Base-by-base conservation (phyloP, 176 grass and related monocot genomes). In the Triticum dicoccoides region DNA sequence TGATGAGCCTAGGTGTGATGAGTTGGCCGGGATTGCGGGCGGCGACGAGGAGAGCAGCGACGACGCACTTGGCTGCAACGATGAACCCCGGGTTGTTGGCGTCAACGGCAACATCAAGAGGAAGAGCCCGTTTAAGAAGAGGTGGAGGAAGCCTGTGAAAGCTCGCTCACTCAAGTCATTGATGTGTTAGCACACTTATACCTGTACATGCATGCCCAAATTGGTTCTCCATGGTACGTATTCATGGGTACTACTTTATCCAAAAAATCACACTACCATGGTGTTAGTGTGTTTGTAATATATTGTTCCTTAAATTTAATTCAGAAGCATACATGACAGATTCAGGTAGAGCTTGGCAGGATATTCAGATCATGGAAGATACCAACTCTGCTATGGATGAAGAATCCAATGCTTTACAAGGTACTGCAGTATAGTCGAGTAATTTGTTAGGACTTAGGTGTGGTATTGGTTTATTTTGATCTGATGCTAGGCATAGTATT, bases 121-220 rank as follows among this genome's bases (percentile, higher is more conserved):
- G 47, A 86, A 29, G 65, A 79, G 24, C 9, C 59, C 30, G 35
- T 35, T 66, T 21, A 87, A 82, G 88, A 85, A 83, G 82, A 67
- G 67, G 54, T 65, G 84, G 81, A 93, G 91, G 85, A 93, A 93
- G 78, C 88, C 91, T 0, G 79, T 90, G 70, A 90, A 93, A 79
- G 88, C 88, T 20, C 82, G 88, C 18, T 90, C 88, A 45, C 88
- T 93, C 54, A 93, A 85, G 58, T 93, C 91, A 3, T 44, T 90
- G 79, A 86, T 47, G 81, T 90, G 58, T 86, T 77, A n/a, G 2
- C 32, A 20, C 11, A 7, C 63, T 8, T 45, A 18, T 45, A 17
- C 42, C 13, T 76, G 14, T 52, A 76, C 17, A 58, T 58, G 18
- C 54, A 20, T 58, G 54, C 7, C 2, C 18, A 59, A 59, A 1